Evolutionary conservation across 257 asterid genomes (phyloP), one percentile per base, ranked within the genome.

Genomic region (Solanum chilense): DNA sequence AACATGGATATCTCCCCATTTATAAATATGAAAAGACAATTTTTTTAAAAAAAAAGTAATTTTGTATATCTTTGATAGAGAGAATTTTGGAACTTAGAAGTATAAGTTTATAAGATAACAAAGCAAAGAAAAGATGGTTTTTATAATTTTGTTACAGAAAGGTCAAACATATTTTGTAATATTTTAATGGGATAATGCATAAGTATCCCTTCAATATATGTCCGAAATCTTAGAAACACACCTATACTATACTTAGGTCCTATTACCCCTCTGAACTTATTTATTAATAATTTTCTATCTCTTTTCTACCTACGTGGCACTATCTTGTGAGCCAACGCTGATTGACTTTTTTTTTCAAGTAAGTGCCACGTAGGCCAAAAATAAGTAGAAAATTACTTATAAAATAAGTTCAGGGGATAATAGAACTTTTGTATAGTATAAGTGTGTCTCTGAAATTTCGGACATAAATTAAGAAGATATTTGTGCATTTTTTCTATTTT

Each of bases 1-100:
- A 69, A 70, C 87, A 64, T 41, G 91, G 90, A 44, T 88, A 47
- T 33, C 89, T 47, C 37, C 84, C 89, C 92, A 90, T 90, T 13
- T 39, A 39, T 12, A 76, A 41, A 9, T 74, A 12, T 8, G 7
- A 20, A 70, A 15, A 58, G 76, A 16, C 9, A 58, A 52, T 1
- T 52, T 52, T 35, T 5, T 1, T n/a, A n/a, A 35, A 35, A 35
- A 35, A 5, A 35, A 37, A 37, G 39, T 37, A 37, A 37, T 37
- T 37, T 37, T 5, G 7, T 37, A 37, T 37, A 37, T 37, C 23
- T 76, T 8, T 14, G 66, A 68, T 62, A 47, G 42, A 58, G 29
- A 49, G 45, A 85, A 44, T 21, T 37, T 21, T 37, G 20, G 33
- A 39, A 31, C 47, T 35, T 52, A 12, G 83, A n/a, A 23, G 16